Conservation (phyloP, 257 asterid species). For the Catharanthus roseus region DNA sequence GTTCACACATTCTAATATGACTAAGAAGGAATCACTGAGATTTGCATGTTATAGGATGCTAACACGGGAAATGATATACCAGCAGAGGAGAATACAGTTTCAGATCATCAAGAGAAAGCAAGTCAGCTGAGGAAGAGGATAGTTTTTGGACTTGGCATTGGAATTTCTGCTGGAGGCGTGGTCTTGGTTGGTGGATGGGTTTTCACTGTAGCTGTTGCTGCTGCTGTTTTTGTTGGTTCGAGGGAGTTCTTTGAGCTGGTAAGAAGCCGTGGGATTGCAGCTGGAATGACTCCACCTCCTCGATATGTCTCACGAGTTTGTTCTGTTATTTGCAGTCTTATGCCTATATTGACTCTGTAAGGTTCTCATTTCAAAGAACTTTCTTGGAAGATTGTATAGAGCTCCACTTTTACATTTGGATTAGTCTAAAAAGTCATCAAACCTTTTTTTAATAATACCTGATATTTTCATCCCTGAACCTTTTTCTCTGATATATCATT, state of each 20-base stretch:
- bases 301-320: slow-evolving; percentile 83
- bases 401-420: not conserved
- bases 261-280: slow-evolving; percentile 86
- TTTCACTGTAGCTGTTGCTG: slow-evolving; percentile 69
- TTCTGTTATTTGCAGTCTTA: slow-evolving; percentile 66
- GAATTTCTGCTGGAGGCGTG: slow-evolving; percentile 73
- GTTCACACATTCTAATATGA: slow-evolving; percentile 6
- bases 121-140: slow-evolving; percentile 77
- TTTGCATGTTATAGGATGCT: slow-evolving; percentile 63
- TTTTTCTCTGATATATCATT: too few relatives aligned
- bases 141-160: slow-evolving; percentile 83
- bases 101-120: slow-evolving; percentile 39
- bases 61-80: slow-evolving; percentile 36
- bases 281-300: slow-evolving; percentile 99
- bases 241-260: slow-evolving; percentile 96
- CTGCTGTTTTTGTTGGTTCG: slow-evolving; percentile 72
- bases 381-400: not conserved
- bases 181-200: slow-evolving; percentile 96
- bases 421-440: too few relatives aligned
- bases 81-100: slow-evolving; percentile 30
- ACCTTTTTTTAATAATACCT: too few relatives aligned
- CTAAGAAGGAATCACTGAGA: slow-evolving; percentile 29
- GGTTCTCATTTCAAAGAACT: slow-evolving; percentile 16
- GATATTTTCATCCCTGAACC: too few relatives aligned
- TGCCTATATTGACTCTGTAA: slow-evolving; percentile 95